Conservation (phyloP, 1,139 yeast species). For the Hemisphaericaspora subhashii region DNA sequence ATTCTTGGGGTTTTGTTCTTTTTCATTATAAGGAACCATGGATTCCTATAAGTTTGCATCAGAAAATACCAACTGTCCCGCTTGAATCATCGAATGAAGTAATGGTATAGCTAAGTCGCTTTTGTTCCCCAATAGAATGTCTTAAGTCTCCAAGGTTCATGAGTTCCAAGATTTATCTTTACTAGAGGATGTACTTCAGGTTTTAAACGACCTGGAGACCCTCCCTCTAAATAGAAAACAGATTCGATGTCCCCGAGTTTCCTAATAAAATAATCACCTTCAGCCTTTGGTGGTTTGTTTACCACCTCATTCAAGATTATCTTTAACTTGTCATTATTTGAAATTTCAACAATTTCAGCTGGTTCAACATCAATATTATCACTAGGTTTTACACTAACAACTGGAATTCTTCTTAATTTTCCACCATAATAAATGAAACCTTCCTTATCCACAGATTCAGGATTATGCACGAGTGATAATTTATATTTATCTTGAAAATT, state of each 20-base stretch:
- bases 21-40: conserved; percentile 2
- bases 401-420: background rate
- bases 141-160: conserved; percentile 1
- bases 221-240: conserved; percentile 1
- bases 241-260: too few relatives aligned
- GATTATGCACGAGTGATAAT: background rate
- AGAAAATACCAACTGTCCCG: background rate
- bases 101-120: background rate
- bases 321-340: too few relatives aligned
- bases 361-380: too few relatives aligned
- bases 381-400: too few relatives aligned
- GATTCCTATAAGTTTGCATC: conserved; percentile 5
- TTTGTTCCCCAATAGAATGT: conserved; percentile 1
- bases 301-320: too few relatives aligned
- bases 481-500: background rate
- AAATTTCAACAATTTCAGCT: too few relatives aligned
- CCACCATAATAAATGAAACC: background rate
- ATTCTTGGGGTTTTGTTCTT: background rate
- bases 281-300: too few relatives aligned
- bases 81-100: background rate
- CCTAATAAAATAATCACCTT: too few relatives aligned
- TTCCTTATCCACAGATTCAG: background rate
- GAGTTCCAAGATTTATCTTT: background rate
- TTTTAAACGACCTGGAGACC: background rate
- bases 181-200: conserved; percentile 1